A percentile compares a stretch with the other conserved stretches of the same genome.
Evolutionary conservation across 2,329 filamentous ascomycete species (phyloP).

Genomic region (Cladosporium sp.): DNA sequence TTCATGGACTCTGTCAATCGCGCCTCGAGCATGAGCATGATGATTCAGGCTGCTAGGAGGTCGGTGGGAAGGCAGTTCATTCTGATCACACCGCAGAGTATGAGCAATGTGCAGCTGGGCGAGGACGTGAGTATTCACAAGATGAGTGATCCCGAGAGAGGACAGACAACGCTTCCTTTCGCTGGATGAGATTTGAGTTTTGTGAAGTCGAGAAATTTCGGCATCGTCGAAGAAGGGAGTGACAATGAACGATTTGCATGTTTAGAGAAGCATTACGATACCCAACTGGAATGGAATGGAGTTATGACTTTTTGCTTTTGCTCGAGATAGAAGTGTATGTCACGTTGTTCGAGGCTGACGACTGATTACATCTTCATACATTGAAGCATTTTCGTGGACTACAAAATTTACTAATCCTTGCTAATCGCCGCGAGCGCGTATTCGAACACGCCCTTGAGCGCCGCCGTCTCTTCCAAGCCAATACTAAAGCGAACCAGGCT

Average conservation of each 20-base stretch:
- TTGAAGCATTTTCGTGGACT: not conserved
- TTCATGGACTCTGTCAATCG: constrained; percentile 99
- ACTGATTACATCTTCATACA: not conserved
- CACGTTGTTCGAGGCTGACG: no score
- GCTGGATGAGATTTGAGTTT: not conserved
- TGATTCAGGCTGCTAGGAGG: constrained; percentile 79
- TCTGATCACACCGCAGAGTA: constrained; percentile 89
- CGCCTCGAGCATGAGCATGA: constrained; percentile 87
- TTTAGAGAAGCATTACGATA: not conserved
- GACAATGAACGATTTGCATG: not conserved
- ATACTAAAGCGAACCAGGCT: constrained; percentile 83
- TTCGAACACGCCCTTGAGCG: constrained; percentile 61
- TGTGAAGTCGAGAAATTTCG: not conserved
- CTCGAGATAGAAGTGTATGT: not conserved
- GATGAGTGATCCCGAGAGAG: constrained; percentile 26
- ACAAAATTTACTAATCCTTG: not conserved
- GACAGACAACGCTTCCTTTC: constrained; percentile 26
- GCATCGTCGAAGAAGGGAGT: not conserved
- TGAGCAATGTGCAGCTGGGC: constrained; percentile 54
- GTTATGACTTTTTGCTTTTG: not conserved
- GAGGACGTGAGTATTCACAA: constrained; percentile 74
- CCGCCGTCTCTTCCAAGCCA: constrained; percentile 73
- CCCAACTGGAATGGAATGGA: not conserved
- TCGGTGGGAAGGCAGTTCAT: constrained; percentile 93
- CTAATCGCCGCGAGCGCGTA: constrained; percentile 62